Conservation (phyloP, 75 land plant genomes). For the Pseudotsuga menziesii region DNA sequence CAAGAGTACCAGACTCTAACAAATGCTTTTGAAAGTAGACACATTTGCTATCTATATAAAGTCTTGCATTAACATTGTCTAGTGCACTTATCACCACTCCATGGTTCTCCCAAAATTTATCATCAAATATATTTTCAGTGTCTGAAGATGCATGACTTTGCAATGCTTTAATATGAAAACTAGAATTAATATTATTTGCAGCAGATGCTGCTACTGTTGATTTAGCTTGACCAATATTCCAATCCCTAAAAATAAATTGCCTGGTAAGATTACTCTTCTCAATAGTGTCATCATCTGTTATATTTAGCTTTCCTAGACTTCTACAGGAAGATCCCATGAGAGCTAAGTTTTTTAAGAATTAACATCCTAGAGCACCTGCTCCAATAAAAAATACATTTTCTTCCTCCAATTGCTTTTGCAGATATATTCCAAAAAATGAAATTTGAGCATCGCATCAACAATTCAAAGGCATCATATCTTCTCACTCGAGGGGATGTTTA, state of each 20-base stretch:
- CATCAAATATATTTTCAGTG: constrained; percentile 86
- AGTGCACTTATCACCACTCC: constrained; percentile 81
- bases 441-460: constrained; percentile 88
- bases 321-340: constrained; percentile 93
- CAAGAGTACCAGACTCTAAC: constrained; percentile 88
- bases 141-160: constrained; percentile 86
- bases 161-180: constrained; percentile 60
- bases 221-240: constrained; percentile 92
- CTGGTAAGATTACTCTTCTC: constrained; percentile 96
- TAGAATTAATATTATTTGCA: constrained; percentile 65
- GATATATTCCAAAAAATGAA: constrained; percentile 73
- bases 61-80: constrained; percentile 87
- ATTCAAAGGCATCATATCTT: constrained; percentile 53
- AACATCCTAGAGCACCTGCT: constrained; percentile 95
- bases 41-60: constrained; percentile 83
- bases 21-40: constrained; percentile 93
- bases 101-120: constrained; percentile 79
- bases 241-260: constrained; percentile 88
- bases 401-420: constrained; percentile 73
- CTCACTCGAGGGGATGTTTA: constrained; percentile 44
- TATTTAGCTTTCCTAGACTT: constrained; percentile 61
- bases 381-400: constrained; percentile 82
- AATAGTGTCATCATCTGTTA: constrained; percentile 97
- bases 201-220: constrained; percentile 90
- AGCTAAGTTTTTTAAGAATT: constrained; percentile 85